Evolutionary conservation across 73 alveolate genomes (phyloP), one percentile per base, ranked within the genome.

Genomic region (Paraurostyla sp.): DNA sequence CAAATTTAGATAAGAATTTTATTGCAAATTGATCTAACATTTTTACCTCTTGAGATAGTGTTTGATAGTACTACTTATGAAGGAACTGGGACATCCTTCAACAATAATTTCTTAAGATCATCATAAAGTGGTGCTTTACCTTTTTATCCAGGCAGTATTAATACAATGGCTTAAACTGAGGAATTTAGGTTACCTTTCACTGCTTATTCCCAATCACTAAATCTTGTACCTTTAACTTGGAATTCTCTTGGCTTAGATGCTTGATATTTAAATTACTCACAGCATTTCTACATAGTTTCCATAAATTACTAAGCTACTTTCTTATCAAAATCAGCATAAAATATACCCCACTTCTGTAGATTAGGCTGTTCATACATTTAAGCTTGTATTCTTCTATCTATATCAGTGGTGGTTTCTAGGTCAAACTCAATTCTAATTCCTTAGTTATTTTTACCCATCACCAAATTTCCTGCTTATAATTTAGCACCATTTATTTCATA

Each of bases 381-480:
- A 54, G 85, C 71, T 92, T 94, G 95, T 18, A 97, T 94, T 40
- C 92, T 92, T 38, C 99, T 75, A 50, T 97, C 99, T 60, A 97
- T 86, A 71, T 94, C 94, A 16, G 87, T 92, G 69, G 93, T 90
- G 52, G 86, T 76, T 73, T 91, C 90, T 52, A 90, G 58, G 27
- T 68, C 84, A 48, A 87, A 48, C 46, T 71, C 87, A n/a, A 46
- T 20, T 29, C 87, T 75, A 18, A 46, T n/a, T 16, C 87, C 87
- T 43, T 42, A 54, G 15, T 40, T 43, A 11, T 78, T 78, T 60
- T 91, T 27, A 36, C 95, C 94, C 96, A 94, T 94, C 40, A 65
- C 85, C 91, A 91, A 76, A 71, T 84, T 93, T 46, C 95, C 94
- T 41, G 96, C 94, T 56, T 42, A 71, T 30, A 87, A 73, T 43